Conservation (phyloP, 805 yeast genomes). For the Schwanniomyces occidentalis region DNA sequence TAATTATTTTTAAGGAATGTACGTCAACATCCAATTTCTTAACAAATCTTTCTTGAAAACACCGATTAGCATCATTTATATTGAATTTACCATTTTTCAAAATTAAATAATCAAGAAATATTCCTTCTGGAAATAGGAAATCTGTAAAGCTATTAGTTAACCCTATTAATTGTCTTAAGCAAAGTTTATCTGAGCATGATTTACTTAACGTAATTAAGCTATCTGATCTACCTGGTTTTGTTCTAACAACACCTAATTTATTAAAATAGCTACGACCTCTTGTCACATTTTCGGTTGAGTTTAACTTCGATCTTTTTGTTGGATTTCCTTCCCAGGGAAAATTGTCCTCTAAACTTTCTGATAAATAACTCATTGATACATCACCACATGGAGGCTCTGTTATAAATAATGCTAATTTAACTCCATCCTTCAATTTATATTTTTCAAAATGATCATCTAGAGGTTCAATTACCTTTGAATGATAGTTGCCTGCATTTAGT, state of each 20-base stretch:
- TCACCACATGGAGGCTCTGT: slow-evolving; percentile 93
- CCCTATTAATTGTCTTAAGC: slow-evolving; percentile 61
- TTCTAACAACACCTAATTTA: slow-evolving; percentile 67
- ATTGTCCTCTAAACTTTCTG: slow-evolving; percentile 10
- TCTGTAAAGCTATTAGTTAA: slow-evolving; percentile 49
- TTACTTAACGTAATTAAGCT: slow-evolving; percentile 72
- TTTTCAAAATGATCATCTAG: slow-evolving; percentile 4
- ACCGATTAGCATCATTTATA: slow-evolving; percentile 35
- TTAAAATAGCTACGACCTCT: slow-evolving; percentile 68
- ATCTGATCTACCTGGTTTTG: slow-evolving; percentile 91
- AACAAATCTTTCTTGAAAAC: slow-evolving; percentile 34
- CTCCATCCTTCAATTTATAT: slow-evolving; percentile 33
- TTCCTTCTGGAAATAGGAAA: slow-evolving; percentile 27
- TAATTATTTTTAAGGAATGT: slow-evolving; percentile 20
- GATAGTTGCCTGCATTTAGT: slow-evolving; percentile 12
- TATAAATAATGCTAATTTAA: slow-evolving; percentile 58
- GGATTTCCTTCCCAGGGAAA: slow-evolving; percentile 20
- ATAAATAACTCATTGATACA: slow-evolving; percentile 57
- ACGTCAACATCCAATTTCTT: slow-evolving; percentile 12
- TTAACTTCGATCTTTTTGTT: slow-evolving; percentile 13
- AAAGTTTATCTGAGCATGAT: slow-evolving; percentile 86
- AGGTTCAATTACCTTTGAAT: slow-evolving; percentile 16
- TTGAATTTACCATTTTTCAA: slow-evolving; percentile 36
- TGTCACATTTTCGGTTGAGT: slow-evolving; percentile 7
- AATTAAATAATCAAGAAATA: slow-evolving; percentile 50